Evolutionary conservation across 106 monocot genomes (phyloP), one percentile per base, ranked within the genome.

Genomic region (Xerophyta viscosa): DNA sequence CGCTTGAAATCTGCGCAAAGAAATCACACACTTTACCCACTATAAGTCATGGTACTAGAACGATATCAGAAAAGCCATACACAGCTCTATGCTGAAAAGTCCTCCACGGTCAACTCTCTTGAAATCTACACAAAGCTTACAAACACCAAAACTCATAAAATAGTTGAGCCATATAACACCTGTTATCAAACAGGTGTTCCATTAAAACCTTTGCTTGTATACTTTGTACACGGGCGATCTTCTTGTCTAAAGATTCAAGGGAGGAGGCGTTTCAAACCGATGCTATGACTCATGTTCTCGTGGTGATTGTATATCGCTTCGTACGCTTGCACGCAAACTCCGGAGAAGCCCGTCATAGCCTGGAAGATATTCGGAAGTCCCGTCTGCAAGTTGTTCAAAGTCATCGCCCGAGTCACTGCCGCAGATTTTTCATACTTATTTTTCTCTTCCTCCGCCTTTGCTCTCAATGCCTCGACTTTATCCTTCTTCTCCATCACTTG

Each of bases 331-430:
- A 71, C 60, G 63, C 88, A 96, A 5, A 96, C 78, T 7, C 94
- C 68, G 0, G 96, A 57, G 57, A 98, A 98, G 3, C 89, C 96
- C 0, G 88, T 89, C 62, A 98, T 81, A 1, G 96, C 81, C 66
- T 89, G 85, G 64, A 98, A 98, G 19, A 98, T 73, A 29, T 86
- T 89, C 1, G 96, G 96, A 29, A 89, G 76, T 2, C 84, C 96
- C 0, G 96, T 98, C 71, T 98, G 85, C 31, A 98, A 60, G 54
- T 86, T 98, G 61, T 98, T 98, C 41, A 89, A 50, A 18, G 89
- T 98, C 96, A 89, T 86, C 0, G 79, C 96, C 60, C 89, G 78
- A 0, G 82, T 98, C 12, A 79, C 71, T 4, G 67, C 64, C 0
- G 68, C 73, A 37, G 69, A 78, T 71, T 89, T 98, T 59, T 89